These are phyloP conservation scores for Ogataea nonfermentans DNA, from an alignment of 805 yeast genomes.

Conservation along the genomic window DNA sequence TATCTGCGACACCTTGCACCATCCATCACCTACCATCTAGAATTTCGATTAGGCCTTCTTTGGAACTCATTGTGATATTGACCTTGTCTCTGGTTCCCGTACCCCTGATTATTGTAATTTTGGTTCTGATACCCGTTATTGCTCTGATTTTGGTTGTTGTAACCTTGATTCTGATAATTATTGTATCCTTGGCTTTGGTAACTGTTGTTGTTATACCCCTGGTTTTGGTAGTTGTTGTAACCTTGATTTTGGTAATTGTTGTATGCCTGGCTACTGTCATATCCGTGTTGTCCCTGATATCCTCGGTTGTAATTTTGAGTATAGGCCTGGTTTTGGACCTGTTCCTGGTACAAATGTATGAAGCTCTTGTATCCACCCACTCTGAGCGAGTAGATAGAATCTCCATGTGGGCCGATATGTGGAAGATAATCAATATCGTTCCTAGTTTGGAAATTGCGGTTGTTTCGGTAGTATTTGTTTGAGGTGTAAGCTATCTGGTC, in stretches of 20 bases:
- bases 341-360: constrained; percentile 34
- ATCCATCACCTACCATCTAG: constrained; percentile 2
- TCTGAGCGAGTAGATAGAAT: constrained; percentile 44
- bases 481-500: constrained; percentile 54
- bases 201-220: constrained; percentile 3
- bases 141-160: not conserved
- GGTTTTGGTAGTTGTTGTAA: constrained; percentile 4
- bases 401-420: constrained; percentile 51
- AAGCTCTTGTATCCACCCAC: constrained; percentile 52
- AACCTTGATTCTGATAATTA: constrained; percentile 4
- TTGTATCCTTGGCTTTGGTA: constrained; percentile 11
- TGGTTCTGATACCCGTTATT: constrained; percentile 8
- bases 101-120: too few relatives aligned
- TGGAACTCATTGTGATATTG: constrained; percentile 11
- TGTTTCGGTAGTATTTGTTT: constrained; percentile 35
- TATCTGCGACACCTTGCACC: constrained; percentile 1
- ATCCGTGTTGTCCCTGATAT: constrained; percentile 6
- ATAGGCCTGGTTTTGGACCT: constrained; percentile 22
- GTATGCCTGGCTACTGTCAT: constrained; percentile 11
- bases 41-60: constrained; percentile 8
- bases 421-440: constrained; percentile 35
- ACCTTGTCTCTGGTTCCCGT: not conserved
- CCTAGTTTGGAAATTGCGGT: constrained; percentile 26
- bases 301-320: constrained; percentile 18
- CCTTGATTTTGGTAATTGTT: constrained; percentile 13